These are phyloP conservation scores for Tricladium varicosporioides DNA, from an alignment of 2,329 filamentous ascomycete species.

Conservation along the genomic window DNA sequence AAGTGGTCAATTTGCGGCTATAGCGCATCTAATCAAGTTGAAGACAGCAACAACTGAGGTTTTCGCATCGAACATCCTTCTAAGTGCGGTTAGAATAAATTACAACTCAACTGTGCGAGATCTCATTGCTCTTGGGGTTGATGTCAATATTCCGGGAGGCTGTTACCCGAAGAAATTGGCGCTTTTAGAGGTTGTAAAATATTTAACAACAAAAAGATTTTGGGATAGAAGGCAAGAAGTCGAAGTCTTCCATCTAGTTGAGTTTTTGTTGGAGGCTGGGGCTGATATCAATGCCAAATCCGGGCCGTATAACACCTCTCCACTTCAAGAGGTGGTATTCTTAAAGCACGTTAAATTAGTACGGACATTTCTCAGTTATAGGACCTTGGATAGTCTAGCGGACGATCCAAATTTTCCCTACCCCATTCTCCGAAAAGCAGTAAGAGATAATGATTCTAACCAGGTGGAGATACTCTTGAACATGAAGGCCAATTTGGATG, in stretches of 20 bases:
- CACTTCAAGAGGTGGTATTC: conserved; percentile 14
- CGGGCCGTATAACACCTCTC: conserved; percentile 1
- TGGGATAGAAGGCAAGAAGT: background rate
- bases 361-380: conserved; percentile 15
- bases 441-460: conserved; percentile 3
- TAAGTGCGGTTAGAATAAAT: conserved; percentile 11
- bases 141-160: conserved; percentile 15
- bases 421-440: conserved; percentile 13
- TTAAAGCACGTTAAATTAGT: conserved; percentile 13
- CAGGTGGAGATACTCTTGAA: conserved; percentile 13
- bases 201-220: background rate
- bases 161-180: conserved; percentile 6
- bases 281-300: conserved; percentile 9
- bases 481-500: conserved; percentile 10
- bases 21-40: conserved; percentile 16
- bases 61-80: conserved; percentile 18
- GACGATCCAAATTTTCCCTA: background rate
- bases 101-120: conserved; percentile 5
- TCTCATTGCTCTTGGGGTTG: conserved; percentile 13
- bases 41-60: conserved; percentile 20
- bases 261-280: conserved; percentile 14
- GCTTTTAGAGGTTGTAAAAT: conserved; percentile 9
- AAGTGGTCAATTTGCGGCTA: conserved; percentile 11
- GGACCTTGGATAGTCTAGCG: conserved; percentile 12
- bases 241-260: conserved; percentile 8